Evolutionary conservation across 495 filamentous ascomycete genomes (phyloP).

Genomic region (Bombardia bombarda): DNA sequence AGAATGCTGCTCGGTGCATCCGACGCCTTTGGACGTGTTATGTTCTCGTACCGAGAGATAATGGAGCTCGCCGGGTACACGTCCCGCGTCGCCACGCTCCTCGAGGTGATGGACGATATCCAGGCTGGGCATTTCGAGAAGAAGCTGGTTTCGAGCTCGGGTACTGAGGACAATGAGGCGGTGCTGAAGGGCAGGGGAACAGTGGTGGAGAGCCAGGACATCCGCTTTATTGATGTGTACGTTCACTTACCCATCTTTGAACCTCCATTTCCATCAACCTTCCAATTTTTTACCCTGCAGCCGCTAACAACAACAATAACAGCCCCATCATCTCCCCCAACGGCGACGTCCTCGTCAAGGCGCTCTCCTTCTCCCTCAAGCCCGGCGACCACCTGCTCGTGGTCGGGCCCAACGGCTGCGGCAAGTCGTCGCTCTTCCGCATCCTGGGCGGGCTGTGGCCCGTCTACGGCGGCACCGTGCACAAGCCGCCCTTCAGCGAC

Average conservation of each 20-base stretch:
- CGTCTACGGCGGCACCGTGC: constrained; percentile 91
- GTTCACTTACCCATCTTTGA: too few relatives aligned
- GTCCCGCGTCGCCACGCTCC: constrained; percentile 75
- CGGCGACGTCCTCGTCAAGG: constrained; percentile 79
- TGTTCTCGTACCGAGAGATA: constrained; percentile 97
- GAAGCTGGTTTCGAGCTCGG: constrained; percentile 84
- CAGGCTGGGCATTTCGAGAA: constrained; percentile 85
- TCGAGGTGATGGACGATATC: constrained; percentile 93
- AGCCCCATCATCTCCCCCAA: constrained; percentile 93
- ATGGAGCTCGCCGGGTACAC: constrained; percentile 96
- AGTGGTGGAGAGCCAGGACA: constrained; percentile 69
- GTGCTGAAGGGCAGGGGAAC: constrained; percentile 72
- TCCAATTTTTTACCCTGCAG: too few relatives aligned
- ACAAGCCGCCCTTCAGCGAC: constrained; percentile 78
- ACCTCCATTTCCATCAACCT: too few relatives aligned
- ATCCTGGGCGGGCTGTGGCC: constrained; percentile 97
- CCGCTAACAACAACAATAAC: background rate
- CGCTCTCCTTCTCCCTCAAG: constrained; percentile 77
- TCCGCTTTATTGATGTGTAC: constrained; percentile 76
- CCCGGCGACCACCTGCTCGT: constrained; percentile 88
- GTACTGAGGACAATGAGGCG: constrained; percentile 65
- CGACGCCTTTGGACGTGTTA: constrained; percentile 90
- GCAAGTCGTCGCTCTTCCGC: constrained; percentile 90
- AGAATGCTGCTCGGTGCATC: constrained; percentile 85
- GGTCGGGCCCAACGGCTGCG: constrained; percentile 93